Base-by-base conservation (phyloP, 139 green algal genomes). In the Mesostigma viride region DNA sequence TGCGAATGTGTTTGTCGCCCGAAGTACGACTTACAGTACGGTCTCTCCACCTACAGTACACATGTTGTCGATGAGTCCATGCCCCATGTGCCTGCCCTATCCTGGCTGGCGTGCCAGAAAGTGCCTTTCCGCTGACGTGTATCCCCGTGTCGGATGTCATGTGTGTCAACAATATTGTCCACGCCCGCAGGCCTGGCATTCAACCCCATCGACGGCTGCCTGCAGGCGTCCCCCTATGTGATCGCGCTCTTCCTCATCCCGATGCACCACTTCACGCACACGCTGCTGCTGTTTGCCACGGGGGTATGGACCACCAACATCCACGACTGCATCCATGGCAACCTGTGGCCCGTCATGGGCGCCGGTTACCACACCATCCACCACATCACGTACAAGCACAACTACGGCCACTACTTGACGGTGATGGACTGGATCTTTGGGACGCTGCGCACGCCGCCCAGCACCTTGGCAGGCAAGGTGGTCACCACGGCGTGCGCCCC, bases 291-390 rank as follows among this genome's bases (percentile, higher is more conserved):
- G 14, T 97, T 97, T 59, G 73, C 77, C 3, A 95, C 92, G 20
- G 91, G 72, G 27, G 64, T 97, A 4, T 97, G 91, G 91, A 96
- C 91, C 14, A 87, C 87, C 51, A 96, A 95, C 83, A 97, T 97
- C 72, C 91, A 97, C 76, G 91, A 97, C 81, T 85, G 75, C 79
- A 65, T 97, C 0, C 76, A 97, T 67, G 91, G 68, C 44, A 79
- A 84, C 28, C 35, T 79, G 34, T 74, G 82, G 53, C 91, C 91
- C 11, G 77, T 97, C 47, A 97, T 97, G 91, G 91, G 91, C 0
- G 91, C 88, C n/a, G 81, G 80, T 11, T 97, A 95, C 76, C 91
- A 97, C 79, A 92, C 87, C 32, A 90, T 97, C 63, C 91, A 97
- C 69, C 91, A 97, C 81, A 96, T 87, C 3, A 88, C 77, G 22